phyloP scores from a whole-genome alignment of 352 stramenopile species.

The Hyaloperonospora arabidopsidis region DNA sequence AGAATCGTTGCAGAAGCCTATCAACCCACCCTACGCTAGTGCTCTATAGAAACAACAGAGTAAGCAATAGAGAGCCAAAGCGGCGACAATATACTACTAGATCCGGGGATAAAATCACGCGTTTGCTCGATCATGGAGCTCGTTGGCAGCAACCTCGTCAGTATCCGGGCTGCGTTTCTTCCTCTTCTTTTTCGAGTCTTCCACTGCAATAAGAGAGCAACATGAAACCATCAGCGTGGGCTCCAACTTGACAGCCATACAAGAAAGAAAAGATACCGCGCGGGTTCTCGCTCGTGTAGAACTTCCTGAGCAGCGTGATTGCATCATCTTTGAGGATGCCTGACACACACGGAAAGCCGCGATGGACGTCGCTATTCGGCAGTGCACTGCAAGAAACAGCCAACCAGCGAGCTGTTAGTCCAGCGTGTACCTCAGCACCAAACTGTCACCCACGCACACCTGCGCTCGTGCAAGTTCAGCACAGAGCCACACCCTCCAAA shows the following conservation, averaged over 20 bases:
- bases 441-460: conserved; percentile 15
- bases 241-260: too few species aligned
- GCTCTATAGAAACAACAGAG: conserved; percentile 48
- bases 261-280: conserved; percentile 37
- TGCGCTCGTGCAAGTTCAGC: conserved; percentile 67
- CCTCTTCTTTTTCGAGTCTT: conserved; percentile 73
- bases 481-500: conserved; percentile 91
- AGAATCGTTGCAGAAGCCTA: conserved; percentile 75
- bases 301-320: conserved; percentile 74
- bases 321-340: conserved; percentile 83
- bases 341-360: conserved; percentile 52
- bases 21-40: conserved; percentile 80
- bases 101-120: conserved; percentile 6
- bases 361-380: conserved; percentile 36
- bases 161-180: conserved; percentile 34
- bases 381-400: conserved; percentile 24
- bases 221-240: background rate
- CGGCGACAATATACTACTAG: conserved; percentile 3
- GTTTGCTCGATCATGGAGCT: conserved; percentile 6
- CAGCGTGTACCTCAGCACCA: too few species aligned
- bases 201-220: conserved; percentile 35
- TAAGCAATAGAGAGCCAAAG: conserved; percentile 21
- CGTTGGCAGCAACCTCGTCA: conserved; percentile 1
- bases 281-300: conserved; percentile 87
- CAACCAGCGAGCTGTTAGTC: background rate